Evolutionary conservation across 805 yeast species (phyloP), one percentile per base, ranked within the genome.

Genomic region (Nakazawaea ishiwadae): DNA sequence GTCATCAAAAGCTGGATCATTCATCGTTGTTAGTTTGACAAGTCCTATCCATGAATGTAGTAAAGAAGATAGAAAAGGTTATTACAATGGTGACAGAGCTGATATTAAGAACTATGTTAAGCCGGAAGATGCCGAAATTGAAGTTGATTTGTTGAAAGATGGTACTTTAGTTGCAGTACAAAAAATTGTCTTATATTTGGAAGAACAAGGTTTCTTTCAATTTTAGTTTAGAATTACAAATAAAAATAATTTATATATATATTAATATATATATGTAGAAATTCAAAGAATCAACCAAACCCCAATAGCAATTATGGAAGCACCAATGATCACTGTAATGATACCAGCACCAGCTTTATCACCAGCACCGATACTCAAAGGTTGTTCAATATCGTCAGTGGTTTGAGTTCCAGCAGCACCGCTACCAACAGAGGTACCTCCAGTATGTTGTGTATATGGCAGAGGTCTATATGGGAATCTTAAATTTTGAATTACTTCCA

Each of bases 331-430:
- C 24, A 40, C 95, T 0, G 99, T 91, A 32, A 87, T 60, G 17
- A 90, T 67, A 36, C 95, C 95, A 1, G 97, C 96, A 37, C 98
- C 98, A 2, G 88, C 96, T 52, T 72, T 75, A 55, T 87, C 96
- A 45, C 75, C 78, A 0, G 66, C 59, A 1, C 77, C 66, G 32
- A 89, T 77, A 1, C 58, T 63, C 36, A 81, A 58, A 34, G 70
- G 62, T 4, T 75, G 71, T 47, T 78, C 67, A 47, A 86, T 83
- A 0, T 54, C 57, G 14, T 55, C 48, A 18, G 63, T 49, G 8
- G 66, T 50, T 44, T 65, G 66, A 28, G 76, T 67, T 45, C 96
- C 96, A 10, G 87, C 93, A 26, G 77, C 71, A 10, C 79, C 75
- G 57, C 77, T 71, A 44, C 91, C 90, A 4, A 51, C 44, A 0